Base-by-base conservation (phyloP, 1,284 basidiomycete genomes). In the Earliella scabrosa region DNA sequence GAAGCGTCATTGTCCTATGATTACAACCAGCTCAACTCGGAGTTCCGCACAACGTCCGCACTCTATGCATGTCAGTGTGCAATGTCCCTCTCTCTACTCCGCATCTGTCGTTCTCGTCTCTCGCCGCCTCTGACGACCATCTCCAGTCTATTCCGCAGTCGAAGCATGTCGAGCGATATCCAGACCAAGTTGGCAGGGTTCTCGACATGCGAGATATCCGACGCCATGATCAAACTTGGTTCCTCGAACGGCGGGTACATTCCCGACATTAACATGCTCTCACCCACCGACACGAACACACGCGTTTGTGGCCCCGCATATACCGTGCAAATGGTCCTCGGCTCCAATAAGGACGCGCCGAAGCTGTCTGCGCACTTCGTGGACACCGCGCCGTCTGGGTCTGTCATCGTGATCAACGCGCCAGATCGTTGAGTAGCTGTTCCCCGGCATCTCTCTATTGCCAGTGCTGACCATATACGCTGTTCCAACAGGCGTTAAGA, bases 211-310 rank as follows among this genome's bases (percentile, higher is more conserved):
- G 90, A 97, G 79, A 79, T 98, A 18, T 95, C 95, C 1, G 96
- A 98, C 72, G 93, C 94, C 1, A 83, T 98, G 66, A 78, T 96
- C 67, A 96, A 94, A 72, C 86, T 98, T 32, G 86, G 87, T 13
- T 68, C 85, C 5, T 77, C 82, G 4, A 81, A 87, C 65, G 95
- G 95, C 1, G 95, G 96, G 0, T 81, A 87, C 67, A 79, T 98
- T 32, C 87, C 94, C 1, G 94, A 96, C 70, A 84, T 98, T 24
- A 75, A 83, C 41, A 77, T 84, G 61, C 71, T 82, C 50, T 86
- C 85, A 18, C 81, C 85, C 7, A 60, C 72, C 4, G 65, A 64
- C 11, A 63, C 71, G 20, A 59, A 62, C 21, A 76, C 73, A 39
- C 72, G 73, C 34, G 71, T 88, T 56, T 83, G 89, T 60, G 93